These are phyloP conservation scores for Closterium sp. DNA, from an alignment of 139 green algal species.

Conservation along the genomic window DNA sequence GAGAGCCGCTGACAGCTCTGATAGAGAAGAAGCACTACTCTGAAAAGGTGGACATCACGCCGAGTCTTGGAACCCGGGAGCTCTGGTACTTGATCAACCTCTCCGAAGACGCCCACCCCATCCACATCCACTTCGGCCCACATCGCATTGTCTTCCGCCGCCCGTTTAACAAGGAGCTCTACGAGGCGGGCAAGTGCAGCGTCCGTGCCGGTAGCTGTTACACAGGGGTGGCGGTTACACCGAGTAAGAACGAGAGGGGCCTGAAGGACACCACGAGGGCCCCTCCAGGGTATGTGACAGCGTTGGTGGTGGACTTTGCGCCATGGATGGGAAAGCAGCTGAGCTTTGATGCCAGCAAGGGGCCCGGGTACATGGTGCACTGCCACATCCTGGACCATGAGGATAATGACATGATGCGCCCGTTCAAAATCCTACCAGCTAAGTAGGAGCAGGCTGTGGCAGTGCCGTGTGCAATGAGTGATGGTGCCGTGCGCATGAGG, in stretches of 20 bases:
- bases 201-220: not conserved
- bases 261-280: slow-evolving; percentile 26
- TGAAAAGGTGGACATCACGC: not conserved
- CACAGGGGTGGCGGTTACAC: not conserved
- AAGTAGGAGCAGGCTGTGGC: not conserved
- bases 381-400: slow-evolving; percentile 47
- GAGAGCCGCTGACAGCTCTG: not conserved
- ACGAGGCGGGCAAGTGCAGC: not conserved
- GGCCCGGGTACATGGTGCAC: slow-evolving; percentile 33
- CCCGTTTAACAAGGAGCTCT: slow-evolving; percentile 8
- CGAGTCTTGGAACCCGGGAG: not conserved
- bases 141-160: slow-evolving; percentile 13
- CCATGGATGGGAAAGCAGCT: not conserved
- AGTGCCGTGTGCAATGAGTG: too few relatives aligned
- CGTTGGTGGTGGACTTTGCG: slow-evolving; percentile 8
- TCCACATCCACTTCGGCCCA: slow-evolving; percentile 30
- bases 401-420: slow-evolving; percentile 48
- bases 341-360: not conserved
- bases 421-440: not conserved
- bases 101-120: slow-evolving; percentile 11
- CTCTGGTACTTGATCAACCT: slow-evolving; percentile 36
- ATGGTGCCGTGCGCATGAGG: too few relatives aligned
- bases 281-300: slow-evolving; percentile 7
- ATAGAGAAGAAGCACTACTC: not conserved
- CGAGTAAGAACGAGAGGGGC: slow-evolving; percentile 7